phyloP scores from a whole-genome alignment of 2,329 filamentous ascomycete genomes.

The Tolypocladium inflatum region DNA sequence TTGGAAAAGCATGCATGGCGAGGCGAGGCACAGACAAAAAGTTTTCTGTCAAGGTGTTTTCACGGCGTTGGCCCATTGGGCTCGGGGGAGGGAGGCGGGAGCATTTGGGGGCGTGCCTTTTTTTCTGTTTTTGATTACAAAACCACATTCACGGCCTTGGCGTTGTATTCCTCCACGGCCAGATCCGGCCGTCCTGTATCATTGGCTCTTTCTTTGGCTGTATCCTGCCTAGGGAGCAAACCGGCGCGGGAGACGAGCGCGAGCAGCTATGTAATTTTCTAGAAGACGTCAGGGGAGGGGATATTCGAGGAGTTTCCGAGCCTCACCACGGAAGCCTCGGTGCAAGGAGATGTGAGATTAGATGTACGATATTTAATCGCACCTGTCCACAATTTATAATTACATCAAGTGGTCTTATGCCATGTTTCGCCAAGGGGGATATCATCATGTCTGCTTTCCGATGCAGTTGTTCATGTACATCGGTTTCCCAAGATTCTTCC shows the following conservation, averaged over 20 bases:
- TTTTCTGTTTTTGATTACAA: neutral
- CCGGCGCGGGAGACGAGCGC: neutral
- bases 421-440: neutral
- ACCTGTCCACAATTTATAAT: neutral
- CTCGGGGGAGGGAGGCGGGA: neutral
- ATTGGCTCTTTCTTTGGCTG: neutral
- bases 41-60: neutral
- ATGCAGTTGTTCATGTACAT: neutral
- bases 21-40: neutral
- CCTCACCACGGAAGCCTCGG: neutral
- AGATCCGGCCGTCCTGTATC: neutral
- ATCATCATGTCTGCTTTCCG: neutral
- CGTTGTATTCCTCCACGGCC: neutral
- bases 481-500: neutral
- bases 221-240: neutral
- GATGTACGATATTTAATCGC: neutral
- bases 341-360: neutral
- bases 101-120: neutral
- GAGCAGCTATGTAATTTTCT: neutral
- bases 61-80: neutral
- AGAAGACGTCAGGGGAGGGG: neutral
- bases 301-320: neutral
- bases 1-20: constrained; percentile 2
- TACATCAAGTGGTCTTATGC: neutral
- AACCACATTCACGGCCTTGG: neutral